Base-by-base conservation (phyloP, 2,329 filamentous ascomycete species). In the Aspergillus fischeri region DNA sequence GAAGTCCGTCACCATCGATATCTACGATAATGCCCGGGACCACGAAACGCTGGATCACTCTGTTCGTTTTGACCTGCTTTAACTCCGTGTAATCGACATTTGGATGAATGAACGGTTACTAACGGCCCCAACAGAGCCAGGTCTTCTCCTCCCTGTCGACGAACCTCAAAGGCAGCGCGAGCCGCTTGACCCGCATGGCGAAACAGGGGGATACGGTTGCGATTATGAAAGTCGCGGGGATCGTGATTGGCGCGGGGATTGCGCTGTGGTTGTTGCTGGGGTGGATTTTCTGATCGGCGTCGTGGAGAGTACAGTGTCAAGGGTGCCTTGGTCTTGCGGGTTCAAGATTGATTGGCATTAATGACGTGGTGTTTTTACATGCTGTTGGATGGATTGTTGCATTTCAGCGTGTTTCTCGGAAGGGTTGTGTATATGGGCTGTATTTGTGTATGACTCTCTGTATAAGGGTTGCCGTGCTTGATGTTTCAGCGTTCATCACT, bases 1-100 rank as follows among this genome's bases (percentile, higher is more conserved):
- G 62, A 91, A 93, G 70, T 90, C 90, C 75, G 91, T 99, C 52
- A 99, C 94, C 45, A 86, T 97, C 63, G 92, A 99, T 79, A 99
- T 99, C 70, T 97, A 97, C 82, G 92, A 97, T 78, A 92, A 94
- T 73, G 94, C 94, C 51, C 86, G 91, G 57, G 86, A 90, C 67
- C 93, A 97, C 68, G 86, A 89, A 64, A 85, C 96, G 62, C 90
- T 99, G 65, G 91, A 99, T 76, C 87, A 86, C 69, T 93, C 90
- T 42, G 91, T 95, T 82, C 57, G 85, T 77, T 63, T 49, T 25
- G 41, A 32, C 49, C 49, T 51, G 48, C 35, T 24, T 25, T 47
- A 41, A 42, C 17, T 48, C n/a, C n/a, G 2, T 9, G 21, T 28
- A 10, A 1, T 6, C 11, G 7, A 5, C 7, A 14, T 38, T 35